These are phyloP conservation scores for Parathielavia hyrcaniae DNA, from an alignment of 495 filamentous ascomycete species.

Conservation along the genomic window DNA sequence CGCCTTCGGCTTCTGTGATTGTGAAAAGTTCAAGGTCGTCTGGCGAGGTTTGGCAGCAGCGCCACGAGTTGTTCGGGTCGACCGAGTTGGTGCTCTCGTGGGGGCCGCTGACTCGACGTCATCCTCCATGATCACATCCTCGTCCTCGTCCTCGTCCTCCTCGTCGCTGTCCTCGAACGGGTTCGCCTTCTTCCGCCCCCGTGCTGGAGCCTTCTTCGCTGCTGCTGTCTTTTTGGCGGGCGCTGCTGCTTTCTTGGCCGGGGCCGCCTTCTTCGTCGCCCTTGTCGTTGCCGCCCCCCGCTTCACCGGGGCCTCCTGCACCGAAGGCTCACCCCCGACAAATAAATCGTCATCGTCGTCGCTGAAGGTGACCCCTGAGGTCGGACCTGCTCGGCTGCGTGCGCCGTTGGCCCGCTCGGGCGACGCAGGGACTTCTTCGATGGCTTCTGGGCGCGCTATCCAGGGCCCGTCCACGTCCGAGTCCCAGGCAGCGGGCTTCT, in stretches of 20 bases:
- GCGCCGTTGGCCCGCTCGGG: constrained; percentile 41
- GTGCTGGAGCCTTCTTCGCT: constrained; percentile 36
- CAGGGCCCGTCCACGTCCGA: constrained; percentile 77
- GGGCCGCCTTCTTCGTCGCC: constrained; percentile 37
- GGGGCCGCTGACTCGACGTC: constrained; percentile 44
- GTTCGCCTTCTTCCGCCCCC: constrained; percentile 44
- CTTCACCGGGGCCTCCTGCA: constrained; percentile 30
- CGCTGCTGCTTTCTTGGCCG: constrained; percentile 35
- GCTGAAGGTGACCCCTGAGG: constrained; percentile 20
- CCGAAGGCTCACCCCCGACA: constrained; percentile 28
- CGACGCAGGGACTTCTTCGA: constrained; percentile 42
- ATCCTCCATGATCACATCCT: constrained; percentile 59
- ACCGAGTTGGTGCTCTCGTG: constrained; percentile 16
- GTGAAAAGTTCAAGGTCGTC: constrained; percentile 67
- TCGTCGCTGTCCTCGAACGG: constrained; percentile 55
- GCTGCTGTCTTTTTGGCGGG: constrained; percentile 39
- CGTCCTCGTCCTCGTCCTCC: constrained; percentile 50
- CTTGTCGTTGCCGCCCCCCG: constrained; percentile 34
- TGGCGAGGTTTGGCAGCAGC: constrained; percentile 42
- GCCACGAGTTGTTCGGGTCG: constrained; percentile 23
- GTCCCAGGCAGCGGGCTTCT: constrained; percentile 83
- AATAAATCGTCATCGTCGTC: constrained; percentile 41
- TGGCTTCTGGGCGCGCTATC: constrained; percentile 69
- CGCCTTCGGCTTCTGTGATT: constrained; percentile 47
- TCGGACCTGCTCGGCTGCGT: constrained; percentile 27